phyloP scores from a whole-genome alignment of 2,329 filamentous ascomycete species.

The Pseudogymnoascus sp. region DNA sequence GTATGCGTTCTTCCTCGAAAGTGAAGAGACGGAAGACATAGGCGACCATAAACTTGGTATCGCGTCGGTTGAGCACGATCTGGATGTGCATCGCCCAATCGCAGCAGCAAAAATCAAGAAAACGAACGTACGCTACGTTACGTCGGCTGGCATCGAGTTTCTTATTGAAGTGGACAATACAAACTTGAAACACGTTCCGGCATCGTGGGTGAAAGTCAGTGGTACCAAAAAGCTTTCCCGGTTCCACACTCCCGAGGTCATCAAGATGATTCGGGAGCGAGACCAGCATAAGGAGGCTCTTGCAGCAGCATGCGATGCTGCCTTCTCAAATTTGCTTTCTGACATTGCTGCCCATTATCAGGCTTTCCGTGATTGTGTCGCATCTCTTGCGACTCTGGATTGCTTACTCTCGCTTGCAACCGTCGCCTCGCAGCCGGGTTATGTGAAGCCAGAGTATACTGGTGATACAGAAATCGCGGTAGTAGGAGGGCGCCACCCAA shows the following conservation, averaged over 20 bases:
- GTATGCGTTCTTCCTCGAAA: constrained; percentile 84
- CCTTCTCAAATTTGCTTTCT: constrained; percentile 63
- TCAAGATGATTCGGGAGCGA: constrained; percentile 73
- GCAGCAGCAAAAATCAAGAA: constrained; percentile 68
- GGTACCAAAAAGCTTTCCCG: constrained; percentile 87
- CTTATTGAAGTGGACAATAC: constrained; percentile 84
- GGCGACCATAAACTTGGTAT: constrained; percentile 85
- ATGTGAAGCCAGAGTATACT: constrained; percentile 65
- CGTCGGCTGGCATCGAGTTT: constrained; percentile 85
- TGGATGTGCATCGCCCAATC: constrained; percentile 64
- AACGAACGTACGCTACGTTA: constrained; percentile 65
- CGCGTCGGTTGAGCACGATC: constrained; percentile 80
- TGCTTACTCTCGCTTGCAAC: constrained; percentile 80
- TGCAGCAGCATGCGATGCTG: constrained; percentile 80
- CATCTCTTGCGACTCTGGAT: constrained; percentile 78
- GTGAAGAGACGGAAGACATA: constrained; percentile 82
- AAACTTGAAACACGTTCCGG: constrained; percentile 77
- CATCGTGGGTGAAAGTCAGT: constrained; percentile 90
- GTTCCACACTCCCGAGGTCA: constrained; percentile 89
- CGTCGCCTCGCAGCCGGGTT: constrained; percentile 79
- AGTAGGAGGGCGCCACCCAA: constrained; percentile 74
- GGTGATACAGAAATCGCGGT: constrained; percentile 61
- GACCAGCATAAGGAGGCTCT: constrained; percentile 94
- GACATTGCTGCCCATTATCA: constrained; percentile 81
- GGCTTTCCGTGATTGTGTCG: constrained; percentile 77